Evolutionary conservation across 805 yeast genomes (phyloP), one percentile per base, ranked within the genome.

Genomic region (Cyberlindnera bimundalis): DNA sequence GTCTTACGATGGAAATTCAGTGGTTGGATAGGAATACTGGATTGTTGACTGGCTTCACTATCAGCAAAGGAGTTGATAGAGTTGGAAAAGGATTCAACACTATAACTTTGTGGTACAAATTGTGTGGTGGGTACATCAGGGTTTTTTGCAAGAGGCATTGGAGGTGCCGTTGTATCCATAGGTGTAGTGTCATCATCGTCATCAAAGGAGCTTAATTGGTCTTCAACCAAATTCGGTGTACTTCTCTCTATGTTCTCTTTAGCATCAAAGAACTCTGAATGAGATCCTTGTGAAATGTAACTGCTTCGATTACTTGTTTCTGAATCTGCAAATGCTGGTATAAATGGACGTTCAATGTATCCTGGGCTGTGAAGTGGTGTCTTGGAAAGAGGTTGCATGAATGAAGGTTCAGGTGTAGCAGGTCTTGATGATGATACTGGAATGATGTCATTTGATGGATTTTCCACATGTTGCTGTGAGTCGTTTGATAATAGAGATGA

Each of bases 1-100:
- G 55, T 48, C 41, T 50, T 55, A 15, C 39, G 49, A 33, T 54
- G 59, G 33, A 57, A 45, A 3, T 43, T 40, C 42, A 56, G 45
- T 7, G 61, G 61, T 28, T 46, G 37, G 3, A 54, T 45, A 2
- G 37, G 39, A 6, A 46, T 37, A 29, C 47, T 46, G 11, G 52
- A 49, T 8, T 39, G 43, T 3, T 29, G 35, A 10, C 39, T 35
- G 32, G 17, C 36, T 13, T 36, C 40, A 17, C 44, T 37, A 11
- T 40, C 37, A 9, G 45, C 37, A n/a, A 33, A 21, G 5, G 47
- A 43, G 7, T 19, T 30, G 10, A 35, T 27, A 6, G 34, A 33
- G 17, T 16, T 25, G 8, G 40, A 30, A 18, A 40, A 30, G 5
- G 43, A 40, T 16, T 40, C 43, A n/a, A 40, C 29, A 23, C 43